phyloP scores from a whole-genome alignment of 768 basidiomycete species.

The Chiua virens region DNA sequence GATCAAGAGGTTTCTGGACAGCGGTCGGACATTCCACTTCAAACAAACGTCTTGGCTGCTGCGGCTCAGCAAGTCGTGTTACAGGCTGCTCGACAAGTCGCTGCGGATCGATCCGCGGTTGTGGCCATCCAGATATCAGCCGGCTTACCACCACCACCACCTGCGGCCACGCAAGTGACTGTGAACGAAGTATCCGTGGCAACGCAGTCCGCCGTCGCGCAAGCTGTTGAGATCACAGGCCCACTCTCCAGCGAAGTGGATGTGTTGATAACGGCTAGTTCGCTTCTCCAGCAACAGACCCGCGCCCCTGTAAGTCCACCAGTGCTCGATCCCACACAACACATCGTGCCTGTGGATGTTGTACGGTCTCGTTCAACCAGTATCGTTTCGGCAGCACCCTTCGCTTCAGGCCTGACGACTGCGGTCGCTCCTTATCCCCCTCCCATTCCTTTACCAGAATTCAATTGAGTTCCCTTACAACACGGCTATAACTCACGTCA shows the following conservation, averaged over 20 bases:
- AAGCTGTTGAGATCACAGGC: slow-evolving; percentile 77
- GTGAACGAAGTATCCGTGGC: slow-evolving; percentile 59
- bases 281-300: slow-evolving; percentile 48
- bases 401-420: slow-evolving; percentile 24
- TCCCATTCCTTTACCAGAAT: slow-evolving; percentile 28
- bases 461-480: slow-evolving; percentile 21
- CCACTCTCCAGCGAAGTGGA: slow-evolving; percentile 76
- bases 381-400: slow-evolving; percentile 25
- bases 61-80: slow-evolving; percentile 83
- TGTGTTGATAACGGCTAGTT: slow-evolving; percentile 70
- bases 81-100: slow-evolving; percentile 66
- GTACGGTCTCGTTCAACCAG: slow-evolving; percentile 38
- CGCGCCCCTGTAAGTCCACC: slow-evolving; percentile 29
- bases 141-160: slow-evolving; percentile 35
- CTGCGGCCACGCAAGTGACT: slow-evolving; percentile 43
- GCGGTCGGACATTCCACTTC: slow-evolving; percentile 43
- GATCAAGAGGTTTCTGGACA: slow-evolving; percentile 66
- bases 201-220: slow-evolving; percentile 77
- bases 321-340: slow-evolving; percentile 27
- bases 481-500: slow-evolving; percentile 6
- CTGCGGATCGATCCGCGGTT: slow-evolving; percentile 49
- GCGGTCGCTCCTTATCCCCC: slow-evolving; percentile 22
- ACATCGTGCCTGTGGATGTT: slow-evolving; percentile 27
- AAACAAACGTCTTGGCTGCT: slow-evolving; percentile 59
- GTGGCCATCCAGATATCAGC: slow-evolving; percentile 41